phyloP scores from a whole-genome alignment of 1,284 basidiomycete species.

The Xerocomus minutiporus region DNA sequence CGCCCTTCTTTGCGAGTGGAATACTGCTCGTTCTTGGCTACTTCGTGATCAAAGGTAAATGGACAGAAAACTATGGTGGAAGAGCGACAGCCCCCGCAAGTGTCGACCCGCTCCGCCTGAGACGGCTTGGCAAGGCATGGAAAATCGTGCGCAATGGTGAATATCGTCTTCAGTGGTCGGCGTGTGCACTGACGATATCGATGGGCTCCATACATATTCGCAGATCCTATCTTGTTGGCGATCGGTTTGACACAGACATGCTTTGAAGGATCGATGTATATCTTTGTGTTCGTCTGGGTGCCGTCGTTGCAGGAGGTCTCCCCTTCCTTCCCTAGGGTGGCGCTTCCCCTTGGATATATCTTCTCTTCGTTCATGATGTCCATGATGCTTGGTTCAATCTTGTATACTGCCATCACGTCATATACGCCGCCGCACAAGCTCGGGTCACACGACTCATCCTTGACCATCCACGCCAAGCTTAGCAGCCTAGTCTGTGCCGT shows the following conservation, averaged over 20 bases:
- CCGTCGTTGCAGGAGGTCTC: slow-evolving; percentile 65
- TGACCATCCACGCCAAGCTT: slow-evolving; percentile 62
- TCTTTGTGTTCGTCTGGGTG: slow-evolving; percentile 80
- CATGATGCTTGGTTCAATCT: slow-evolving; percentile 72
- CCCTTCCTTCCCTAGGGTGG: slow-evolving; percentile 22
- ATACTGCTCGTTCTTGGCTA: slow-evolving; percentile 50
- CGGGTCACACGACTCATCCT: slow-evolving; percentile 37
- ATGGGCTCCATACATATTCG: neutral
- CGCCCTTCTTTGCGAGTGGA: slow-evolving; percentile 65
- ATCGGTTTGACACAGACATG: slow-evolving; percentile 72
- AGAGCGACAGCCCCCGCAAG: slow-evolving; percentile 26
- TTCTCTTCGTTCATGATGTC: slow-evolving; percentile 75
- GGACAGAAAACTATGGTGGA: slow-evolving; percentile 67
- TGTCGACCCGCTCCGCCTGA: slow-evolving; percentile 47
- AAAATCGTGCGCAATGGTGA: slow-evolving; percentile 52
- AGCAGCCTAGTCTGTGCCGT: slow-evolving; percentile 59
- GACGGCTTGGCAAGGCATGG: slow-evolving; percentile 55
- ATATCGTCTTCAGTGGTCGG: slow-evolving; percentile 12
- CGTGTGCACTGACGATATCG: slow-evolving; percentile 1
- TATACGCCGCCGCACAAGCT: slow-evolving; percentile 31
- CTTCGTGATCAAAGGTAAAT: slow-evolving; percentile 52
- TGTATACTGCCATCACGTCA: slow-evolving; percentile 56
- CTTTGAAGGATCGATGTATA: slow-evolving; percentile 78
- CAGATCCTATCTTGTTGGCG: slow-evolving; percentile 57
- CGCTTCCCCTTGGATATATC: slow-evolving; percentile 67